Evolutionary conservation across 768 basidiomycete genomes (phyloP), one percentile per base, ranked within the genome.

Genomic region (Lepiota brunneoincarnata): DNA sequence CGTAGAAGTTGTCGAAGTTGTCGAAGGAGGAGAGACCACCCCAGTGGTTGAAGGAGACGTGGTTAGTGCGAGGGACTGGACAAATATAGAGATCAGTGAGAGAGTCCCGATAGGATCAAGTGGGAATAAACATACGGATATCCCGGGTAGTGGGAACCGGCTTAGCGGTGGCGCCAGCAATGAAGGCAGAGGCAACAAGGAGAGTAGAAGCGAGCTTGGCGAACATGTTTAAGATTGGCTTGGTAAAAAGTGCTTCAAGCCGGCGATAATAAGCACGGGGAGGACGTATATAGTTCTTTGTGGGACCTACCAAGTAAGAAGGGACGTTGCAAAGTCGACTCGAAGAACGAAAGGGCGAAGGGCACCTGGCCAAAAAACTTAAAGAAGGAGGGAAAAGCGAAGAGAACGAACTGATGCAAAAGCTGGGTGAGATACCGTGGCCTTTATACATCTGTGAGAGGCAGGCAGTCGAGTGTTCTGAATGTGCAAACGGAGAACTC

Each of bases 1-100:
- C 73, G 49, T 70, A 72, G 65, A 74, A 74, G 59, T 69, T 63
- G 52, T 72, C 72, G 56, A 74, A 74, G 45, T 62, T 56, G 35
- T 57, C 43, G 17, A 72, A 56, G 36, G 70, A 69, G 12, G 60
- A 52, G 46, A 65, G 56, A 10, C 72, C 72, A 49, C 63, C 65
- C 67, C 70, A 73, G 59, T 68, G 56, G 64, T 72, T 65, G 62
- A 74, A 72, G 26, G 70, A 70, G 49, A 49, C 35, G 21, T 31
- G 41, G n/a, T 21, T 12, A n/a, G 17, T 34, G 15, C 54, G 54
- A 28, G 50, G 1, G 15, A 36, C 50, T 51, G 44, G 18, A 31
- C 18, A 46, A 31, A 47, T 47, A 47, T 47, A 6, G n/a, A 21
- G 21, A 10, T 18, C 23, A 18, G 31, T 45, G 28, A 47, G 28